phyloP scores from a whole-genome alignment of 306 rosid genomes.

The Morella rubra region DNA sequence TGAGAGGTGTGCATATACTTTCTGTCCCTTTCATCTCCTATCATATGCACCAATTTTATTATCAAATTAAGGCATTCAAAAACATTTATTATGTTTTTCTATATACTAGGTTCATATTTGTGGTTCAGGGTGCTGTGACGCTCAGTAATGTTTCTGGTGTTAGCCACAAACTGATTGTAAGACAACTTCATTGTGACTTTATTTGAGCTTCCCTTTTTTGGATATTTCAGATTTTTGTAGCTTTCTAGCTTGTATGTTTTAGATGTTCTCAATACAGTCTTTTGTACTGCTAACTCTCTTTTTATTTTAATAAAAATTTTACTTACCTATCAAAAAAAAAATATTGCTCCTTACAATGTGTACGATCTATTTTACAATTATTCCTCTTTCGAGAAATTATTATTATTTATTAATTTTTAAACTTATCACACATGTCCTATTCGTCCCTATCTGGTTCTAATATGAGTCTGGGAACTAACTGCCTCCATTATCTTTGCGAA shows the following conservation, averaged over 20 bases:
- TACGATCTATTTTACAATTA: background rate
- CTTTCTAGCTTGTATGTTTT: too few relatives aligned
- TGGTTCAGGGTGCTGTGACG: constrained; percentile 68
- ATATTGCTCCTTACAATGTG: constrained; percentile 4
- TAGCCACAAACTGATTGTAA: constrained; percentile 54
- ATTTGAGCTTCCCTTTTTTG: too few relatives aligned
- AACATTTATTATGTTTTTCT: constrained; percentile 30
- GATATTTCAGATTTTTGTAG: too few relatives aligned
- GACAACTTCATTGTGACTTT: constrained; percentile 19
- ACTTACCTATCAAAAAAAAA: too few relatives aligned
- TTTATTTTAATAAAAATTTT: too few relatives aligned
- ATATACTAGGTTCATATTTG: constrained; percentile 69
- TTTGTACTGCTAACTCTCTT: too few relatives aligned
- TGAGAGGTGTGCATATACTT: constrained; percentile 56
- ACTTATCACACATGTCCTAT: background rate
- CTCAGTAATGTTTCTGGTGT: constrained; percentile 43
- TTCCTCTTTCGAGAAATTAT: background rate
- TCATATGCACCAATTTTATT: constrained; percentile 14
- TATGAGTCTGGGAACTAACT: background rate
- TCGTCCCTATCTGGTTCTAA: background rate
- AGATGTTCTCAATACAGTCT: too few relatives aligned
- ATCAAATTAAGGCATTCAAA: constrained; percentile 21
- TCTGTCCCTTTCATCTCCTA: constrained; percentile 4
- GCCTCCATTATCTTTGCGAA: background rate
- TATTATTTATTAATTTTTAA: background rate